Evolutionary conservation across 176 grass and related monocot species (phyloP).

Genomic region (Tuctoria greenei): DNA sequence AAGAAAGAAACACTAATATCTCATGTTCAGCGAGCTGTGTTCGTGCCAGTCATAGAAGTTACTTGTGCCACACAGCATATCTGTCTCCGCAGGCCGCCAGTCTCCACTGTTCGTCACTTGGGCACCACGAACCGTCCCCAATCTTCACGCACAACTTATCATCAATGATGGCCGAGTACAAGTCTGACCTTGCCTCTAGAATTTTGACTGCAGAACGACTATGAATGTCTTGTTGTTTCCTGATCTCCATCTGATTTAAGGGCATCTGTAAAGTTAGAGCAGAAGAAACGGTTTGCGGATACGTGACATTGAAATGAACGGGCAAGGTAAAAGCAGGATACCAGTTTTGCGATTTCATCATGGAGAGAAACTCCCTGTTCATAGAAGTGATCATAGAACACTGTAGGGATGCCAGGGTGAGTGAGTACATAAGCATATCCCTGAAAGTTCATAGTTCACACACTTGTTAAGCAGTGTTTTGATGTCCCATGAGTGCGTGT

Average conservation of each 20-base stretch:
- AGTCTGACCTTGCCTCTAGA: conserved; percentile 63
- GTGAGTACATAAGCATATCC: conserved; percentile 98
- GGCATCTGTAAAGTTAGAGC: conserved; percentile 29
- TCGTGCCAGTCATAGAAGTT: conserved; percentile 20
- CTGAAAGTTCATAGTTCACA: conserved; percentile 40
- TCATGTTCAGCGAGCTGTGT: not conserved
- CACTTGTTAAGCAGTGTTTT: not conserved
- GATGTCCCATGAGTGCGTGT: not conserved
- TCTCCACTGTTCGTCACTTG: conserved; percentile 61
- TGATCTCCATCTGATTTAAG: conserved; percentile 68
- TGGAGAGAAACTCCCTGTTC: conserved; percentile 59
- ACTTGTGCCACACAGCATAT: conserved; percentile 97
- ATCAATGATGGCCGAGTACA: conserved; percentile 70
- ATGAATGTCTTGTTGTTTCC: conserved; percentile 77
- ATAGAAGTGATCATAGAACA: conserved; percentile 96
- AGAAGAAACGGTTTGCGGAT: not conserved
- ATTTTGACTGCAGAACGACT: conserved; percentile 82
- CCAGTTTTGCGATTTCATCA: conserved; percentile 76
- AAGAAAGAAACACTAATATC: not conserved
- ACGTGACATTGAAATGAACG: not conserved
- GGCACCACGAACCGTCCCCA: conserved; percentile 73
- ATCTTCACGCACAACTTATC: conserved; percentile 94
- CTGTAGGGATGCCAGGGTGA: conserved; percentile 80
- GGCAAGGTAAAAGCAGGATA: conserved; percentile 33
- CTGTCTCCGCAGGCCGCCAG: conserved; percentile 56